These are phyloP conservation scores for Acmispon strigosus DNA, from an alignment of 306 rosid species.

Conservation along the genomic window DNA sequence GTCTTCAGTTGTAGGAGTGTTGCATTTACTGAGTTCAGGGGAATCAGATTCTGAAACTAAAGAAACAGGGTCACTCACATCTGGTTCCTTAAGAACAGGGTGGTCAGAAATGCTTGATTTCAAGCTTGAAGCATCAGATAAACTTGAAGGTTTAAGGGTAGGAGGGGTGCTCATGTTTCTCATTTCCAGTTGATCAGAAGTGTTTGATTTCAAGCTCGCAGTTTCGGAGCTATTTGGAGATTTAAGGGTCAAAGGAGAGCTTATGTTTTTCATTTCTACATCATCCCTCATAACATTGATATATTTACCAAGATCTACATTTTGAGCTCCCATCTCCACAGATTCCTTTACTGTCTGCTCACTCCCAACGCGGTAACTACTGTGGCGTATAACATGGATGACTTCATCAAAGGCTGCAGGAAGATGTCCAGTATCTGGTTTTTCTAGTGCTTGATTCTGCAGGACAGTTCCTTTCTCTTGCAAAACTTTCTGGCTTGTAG, in stretches of 20 bases:
- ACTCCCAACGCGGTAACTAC: slow-evolving; percentile 90
- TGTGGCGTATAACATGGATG: slow-evolving; percentile 93
- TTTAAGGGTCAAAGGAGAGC: slow-evolving; percentile 32
- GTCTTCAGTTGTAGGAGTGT: slow-evolving; percentile 44
- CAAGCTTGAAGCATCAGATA: slow-evolving; percentile 40
- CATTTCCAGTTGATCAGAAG: slow-evolving; percentile 50
- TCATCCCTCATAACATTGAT: slow-evolving; percentile 76
- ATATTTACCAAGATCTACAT: slow-evolving; percentile 73
- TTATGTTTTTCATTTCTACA: slow-evolving; percentile 46
- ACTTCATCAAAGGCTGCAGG: slow-evolving; percentile 88
- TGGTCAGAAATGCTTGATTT: slow-evolving; percentile 44
- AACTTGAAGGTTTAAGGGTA: slow-evolving; percentile 35
- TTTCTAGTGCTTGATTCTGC: slow-evolving; percentile 48
- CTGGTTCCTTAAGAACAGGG: slow-evolving; percentile 42
- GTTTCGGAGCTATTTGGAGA: slow-evolving; percentile 54
- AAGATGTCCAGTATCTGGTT: slow-evolving; percentile 51
- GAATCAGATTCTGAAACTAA: slow-evolving; percentile 42
- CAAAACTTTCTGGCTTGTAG: slow-evolving; percentile 43
- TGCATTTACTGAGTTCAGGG: slow-evolving; percentile 35
- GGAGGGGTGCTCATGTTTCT: slow-evolving; percentile 29
- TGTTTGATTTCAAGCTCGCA: slow-evolving; percentile 34
- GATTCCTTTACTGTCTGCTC: slow-evolving; percentile 80
- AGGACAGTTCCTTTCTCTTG: slow-evolving; percentile 44
- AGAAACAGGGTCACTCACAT: slow-evolving; percentile 29
- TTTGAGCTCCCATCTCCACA: slow-evolving; percentile 82